phyloP scores from a whole-genome alignment of 2,329 filamentous ascomycete genomes.

The Ophiocordyceps australis region DNA sequence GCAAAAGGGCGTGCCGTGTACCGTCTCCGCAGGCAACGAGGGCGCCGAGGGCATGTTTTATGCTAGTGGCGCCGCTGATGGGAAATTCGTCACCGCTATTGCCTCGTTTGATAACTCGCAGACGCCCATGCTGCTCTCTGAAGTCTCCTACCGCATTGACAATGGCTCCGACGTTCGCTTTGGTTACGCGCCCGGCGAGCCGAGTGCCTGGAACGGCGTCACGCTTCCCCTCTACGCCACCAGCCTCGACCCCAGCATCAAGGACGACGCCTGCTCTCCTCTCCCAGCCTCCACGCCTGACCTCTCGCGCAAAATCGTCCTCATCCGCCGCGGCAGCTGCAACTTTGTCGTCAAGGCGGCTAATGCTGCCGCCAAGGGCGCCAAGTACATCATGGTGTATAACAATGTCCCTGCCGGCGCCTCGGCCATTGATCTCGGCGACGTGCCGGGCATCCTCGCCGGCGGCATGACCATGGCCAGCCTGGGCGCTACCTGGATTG shows the following conservation, averaged over 20 bases:
- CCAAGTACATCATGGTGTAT: constrained; percentile 42
- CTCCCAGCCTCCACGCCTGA: constrained; percentile 35
- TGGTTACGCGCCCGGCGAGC: constrained; percentile 21
- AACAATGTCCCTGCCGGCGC: constrained; percentile 24
- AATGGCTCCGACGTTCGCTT: constrained; percentile 16
- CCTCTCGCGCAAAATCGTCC: constrained; percentile 36
- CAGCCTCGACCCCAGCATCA: constrained; percentile 26
- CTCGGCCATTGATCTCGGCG: constrained; percentile 13
- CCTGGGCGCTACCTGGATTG: constrained; percentile 24
- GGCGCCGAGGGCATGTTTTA: constrained; percentile 28
- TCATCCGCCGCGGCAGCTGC: constrained; percentile 41
- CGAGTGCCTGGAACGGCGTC: constrained; percentile 23
- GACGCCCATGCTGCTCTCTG: constrained; percentile 21
- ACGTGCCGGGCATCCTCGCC: constrained; percentile 13
- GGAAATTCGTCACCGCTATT: constrained; percentile 26
- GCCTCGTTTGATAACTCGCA: constrained; percentile 29
- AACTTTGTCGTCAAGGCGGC: constrained; percentile 33
- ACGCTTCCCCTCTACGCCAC: constrained; percentile 29
- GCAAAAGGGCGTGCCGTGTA: constrained; percentile 31
- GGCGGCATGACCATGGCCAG: constrained; percentile 21
- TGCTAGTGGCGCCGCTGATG: constrained; percentile 26
- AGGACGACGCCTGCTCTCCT: constrained; percentile 30
- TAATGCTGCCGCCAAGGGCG: constrained; percentile 34
- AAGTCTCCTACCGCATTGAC: constrained; percentile 21
- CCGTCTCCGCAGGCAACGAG: constrained; percentile 32